These are phyloP conservation scores for Warburgia ugandensis DNA, from an alignment of 164 flowering plant species.

Conservation along the genomic window DNA sequence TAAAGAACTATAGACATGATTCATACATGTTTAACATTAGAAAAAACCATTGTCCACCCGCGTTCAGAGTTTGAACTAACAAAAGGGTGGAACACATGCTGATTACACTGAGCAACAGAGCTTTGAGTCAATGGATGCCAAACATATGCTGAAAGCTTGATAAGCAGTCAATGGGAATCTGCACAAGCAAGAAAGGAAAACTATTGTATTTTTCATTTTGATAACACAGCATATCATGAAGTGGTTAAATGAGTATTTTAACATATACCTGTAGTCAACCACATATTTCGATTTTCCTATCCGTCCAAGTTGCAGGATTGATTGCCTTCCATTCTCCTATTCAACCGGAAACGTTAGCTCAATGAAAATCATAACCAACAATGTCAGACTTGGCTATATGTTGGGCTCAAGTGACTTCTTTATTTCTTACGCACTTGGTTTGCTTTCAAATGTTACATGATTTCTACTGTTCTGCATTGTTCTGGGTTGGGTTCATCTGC, in stretches of 20 bases:
- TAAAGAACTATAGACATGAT: too few relatives aligned
- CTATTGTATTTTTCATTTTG: background rate
- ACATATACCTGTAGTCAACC: conserved; percentile 75
- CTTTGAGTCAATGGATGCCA: conserved; percentile 91
- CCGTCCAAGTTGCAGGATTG: conserved; percentile 78
- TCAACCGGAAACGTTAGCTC: too few relatives aligned
- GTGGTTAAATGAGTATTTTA: background rate
- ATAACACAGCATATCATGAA: background rate
- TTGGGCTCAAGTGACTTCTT: too few relatives aligned
- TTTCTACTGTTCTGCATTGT: too few relatives aligned
- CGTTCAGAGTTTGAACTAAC: conserved; percentile 7
- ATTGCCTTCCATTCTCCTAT: conserved; percentile 66
- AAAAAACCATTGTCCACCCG: background rate
- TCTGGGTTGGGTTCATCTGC: too few relatives aligned
- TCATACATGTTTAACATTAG: conserved; percentile 2
- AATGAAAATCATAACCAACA: too few relatives aligned
- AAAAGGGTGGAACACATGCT: background rate
- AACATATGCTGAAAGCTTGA: conserved; percentile 89
- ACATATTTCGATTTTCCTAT: conserved; percentile 68
- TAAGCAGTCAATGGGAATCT: conserved; percentile 88
- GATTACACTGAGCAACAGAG: conserved; percentile 69
- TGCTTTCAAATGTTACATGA: too few relatives aligned
- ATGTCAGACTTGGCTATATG: too few relatives aligned
- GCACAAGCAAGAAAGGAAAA: conserved; percentile 18
- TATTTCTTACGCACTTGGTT: too few relatives aligned